A percentile compares a stretch with the other conserved stretches of the same genome.
phyloP scores from a whole-genome alignment of 2,329 filamentous ascomycete genomes.

The Neodidymelliopsis sp. region DNA sequence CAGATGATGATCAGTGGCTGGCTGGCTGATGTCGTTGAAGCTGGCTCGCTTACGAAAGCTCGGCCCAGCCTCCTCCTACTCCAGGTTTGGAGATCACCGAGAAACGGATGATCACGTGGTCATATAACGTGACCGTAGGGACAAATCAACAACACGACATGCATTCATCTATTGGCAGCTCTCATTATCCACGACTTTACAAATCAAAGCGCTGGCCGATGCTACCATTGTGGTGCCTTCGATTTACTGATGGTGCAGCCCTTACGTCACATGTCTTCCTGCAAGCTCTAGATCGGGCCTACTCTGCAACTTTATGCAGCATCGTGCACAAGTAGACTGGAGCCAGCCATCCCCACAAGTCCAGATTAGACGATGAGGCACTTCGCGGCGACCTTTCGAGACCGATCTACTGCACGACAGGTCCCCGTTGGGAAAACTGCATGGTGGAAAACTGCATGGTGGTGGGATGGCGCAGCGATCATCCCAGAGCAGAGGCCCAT shows the following conservation, averaged over 20 bases:
- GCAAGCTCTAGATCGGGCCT: not conserved
- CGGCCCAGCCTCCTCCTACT: too few relatives aligned
- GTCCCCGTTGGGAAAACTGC: conserved; percentile 10
- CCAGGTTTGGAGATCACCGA: too few relatives aligned
- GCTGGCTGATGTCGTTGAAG: not conserved
- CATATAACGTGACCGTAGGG: too few relatives aligned
- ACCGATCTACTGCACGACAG: conserved; percentile 7
- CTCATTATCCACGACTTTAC: too few relatives aligned
- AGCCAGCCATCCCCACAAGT: not conserved
- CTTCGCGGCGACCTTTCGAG: conserved; percentile 6
- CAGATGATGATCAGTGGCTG: not conserved
- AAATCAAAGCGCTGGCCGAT: too few relatives aligned
- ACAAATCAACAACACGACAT: too few relatives aligned
- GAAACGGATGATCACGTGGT: too few relatives aligned
- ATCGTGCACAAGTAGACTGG: conserved; percentile 7
- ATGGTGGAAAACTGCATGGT: too few relatives aligned
- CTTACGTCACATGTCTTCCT: not conserved
- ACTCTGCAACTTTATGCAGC: conserved; percentile 8
- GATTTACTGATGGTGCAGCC: too few relatives aligned
- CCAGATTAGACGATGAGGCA: not conserved
- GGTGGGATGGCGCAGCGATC: not conserved
- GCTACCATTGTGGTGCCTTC: too few relatives aligned
- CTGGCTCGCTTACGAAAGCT: conserved; percentile 3
- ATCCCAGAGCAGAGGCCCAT: not conserved
- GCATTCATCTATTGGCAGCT: too few relatives aligned